Evolutionary conservation across 306 rosid species (phyloP).

Genomic region (Vigna angularis): DNA sequence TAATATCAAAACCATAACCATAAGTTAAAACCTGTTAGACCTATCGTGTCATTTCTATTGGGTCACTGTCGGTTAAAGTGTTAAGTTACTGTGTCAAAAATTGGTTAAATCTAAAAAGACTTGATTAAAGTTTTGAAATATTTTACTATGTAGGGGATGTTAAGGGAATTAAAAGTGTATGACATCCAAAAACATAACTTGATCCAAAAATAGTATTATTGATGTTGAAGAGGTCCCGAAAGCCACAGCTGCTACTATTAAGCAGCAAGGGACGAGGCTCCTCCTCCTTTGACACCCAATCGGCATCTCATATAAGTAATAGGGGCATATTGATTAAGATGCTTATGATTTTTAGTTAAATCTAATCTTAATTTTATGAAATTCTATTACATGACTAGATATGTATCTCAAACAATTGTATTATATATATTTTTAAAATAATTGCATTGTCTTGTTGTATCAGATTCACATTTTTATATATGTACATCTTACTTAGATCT

Average conservation of each 20-base stretch:
- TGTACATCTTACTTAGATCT: neutral
- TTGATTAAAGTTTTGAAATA: slow-evolving; percentile 12
- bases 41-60: no score
- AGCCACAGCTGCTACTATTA: slow-evolving; percentile 39
- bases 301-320: neutral
- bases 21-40: no score
- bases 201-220: slow-evolving; percentile 27
- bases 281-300: slow-evolving; percentile 21
- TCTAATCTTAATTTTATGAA: neutral
- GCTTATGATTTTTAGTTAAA: neutral
- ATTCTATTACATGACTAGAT: no score
- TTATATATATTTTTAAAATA: no score
- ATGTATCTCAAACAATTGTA: no score
- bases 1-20: no score
- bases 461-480: neutral
- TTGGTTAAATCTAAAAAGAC: neutral
- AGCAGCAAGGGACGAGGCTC: slow-evolving; percentile 52
- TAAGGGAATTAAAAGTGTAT: slow-evolving; percentile 36
- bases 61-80: no score
- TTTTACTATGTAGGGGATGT: slow-evolving; percentile 33
- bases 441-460: neutral
- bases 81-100: neutral
- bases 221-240: slow-evolving; percentile 38
- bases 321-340: neutral
- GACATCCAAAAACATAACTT: slow-evolving; percentile 33